phyloP scores from a whole-genome alignment of 2,329 filamentous ascomycete genomes.

The Pezicula neosporulosa region DNA sequence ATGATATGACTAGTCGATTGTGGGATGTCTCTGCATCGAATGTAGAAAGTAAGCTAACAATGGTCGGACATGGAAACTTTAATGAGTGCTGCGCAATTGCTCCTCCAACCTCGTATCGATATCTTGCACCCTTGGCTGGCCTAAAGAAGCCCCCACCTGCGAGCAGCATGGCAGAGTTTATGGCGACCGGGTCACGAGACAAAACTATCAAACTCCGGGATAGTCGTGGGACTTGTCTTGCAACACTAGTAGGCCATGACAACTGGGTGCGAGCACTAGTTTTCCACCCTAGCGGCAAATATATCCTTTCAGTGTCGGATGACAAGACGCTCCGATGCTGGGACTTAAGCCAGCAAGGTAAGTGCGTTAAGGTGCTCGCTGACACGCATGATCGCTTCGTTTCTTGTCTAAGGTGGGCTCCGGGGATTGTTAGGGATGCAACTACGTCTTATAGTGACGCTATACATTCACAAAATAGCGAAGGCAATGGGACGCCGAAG shows the following conservation, averaged over 20 bases:
- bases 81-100: slow-evolving; percentile 82
- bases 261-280: slow-evolving; percentile 84
- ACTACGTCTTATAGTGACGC: too few species aligned
- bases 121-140: slow-evolving; percentile 72
- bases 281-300: slow-evolving; percentile 88
- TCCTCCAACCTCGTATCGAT: slow-evolving; percentile 68
- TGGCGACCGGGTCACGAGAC: slow-evolving; percentile 82
- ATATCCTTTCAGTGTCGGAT: slow-evolving; percentile 76
- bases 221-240: slow-evolving; percentile 74
- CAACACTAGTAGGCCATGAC: slow-evolving; percentile 79
- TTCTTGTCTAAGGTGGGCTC: slow-evolving; percentile 80
- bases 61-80: slow-evolving; percentile 80
- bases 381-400: slow-evolving; percentile 80
- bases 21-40: slow-evolving; percentile 69
- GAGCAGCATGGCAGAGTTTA: slow-evolving; percentile 73
- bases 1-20: slow-evolving; percentile 73
- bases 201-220: slow-evolving; percentile 90
- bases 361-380: slow-evolving; percentile 75
- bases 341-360: slow-evolving; percentile 83
- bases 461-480: too few species aligned
- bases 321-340: slow-evolving; percentile 89
- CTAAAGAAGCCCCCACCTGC: slow-evolving; percentile 74
- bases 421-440: slow-evolving; percentile 60
- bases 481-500: slow-evolving; percentile 24
- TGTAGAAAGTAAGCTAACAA: slow-evolving; percentile 70